Conservation (phyloP, 2,329 filamentous ascomycete species). For the Fusarium floridanum region DNA sequence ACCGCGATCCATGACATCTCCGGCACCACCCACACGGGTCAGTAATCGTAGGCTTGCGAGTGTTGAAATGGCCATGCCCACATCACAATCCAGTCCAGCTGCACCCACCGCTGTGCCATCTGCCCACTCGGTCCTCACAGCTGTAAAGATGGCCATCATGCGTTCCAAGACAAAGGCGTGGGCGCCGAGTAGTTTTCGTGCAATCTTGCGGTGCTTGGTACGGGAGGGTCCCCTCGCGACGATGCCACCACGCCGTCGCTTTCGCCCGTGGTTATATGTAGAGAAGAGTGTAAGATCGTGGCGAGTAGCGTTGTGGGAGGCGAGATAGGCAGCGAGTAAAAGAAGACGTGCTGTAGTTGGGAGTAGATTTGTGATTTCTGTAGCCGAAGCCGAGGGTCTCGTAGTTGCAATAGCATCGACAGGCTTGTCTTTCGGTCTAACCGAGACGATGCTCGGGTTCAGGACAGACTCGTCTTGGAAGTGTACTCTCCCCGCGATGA, state of each 20-base stretch:
- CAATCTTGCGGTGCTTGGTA: conserved; percentile 76
- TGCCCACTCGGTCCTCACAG: conserved; percentile 71
- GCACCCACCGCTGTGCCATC: conserved; percentile 46
- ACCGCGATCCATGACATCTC: conserved; percentile 76
- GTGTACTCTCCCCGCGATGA: conserved; percentile 76
- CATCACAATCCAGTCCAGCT: conserved; percentile 64
- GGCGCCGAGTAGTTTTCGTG: conserved; percentile 81
- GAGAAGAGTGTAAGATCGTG: conserved; percentile 83
- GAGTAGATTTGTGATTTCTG: conserved; percentile 68
- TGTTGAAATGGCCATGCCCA: conserved; percentile 77
- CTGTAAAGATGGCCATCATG: conserved; percentile 81
- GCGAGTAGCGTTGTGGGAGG: conserved; percentile 82
- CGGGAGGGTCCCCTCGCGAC: conserved; percentile 50
- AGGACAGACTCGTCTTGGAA: conserved; percentile 81
- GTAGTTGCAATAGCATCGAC: background rate
- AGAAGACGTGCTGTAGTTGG: conserved; percentile 81
- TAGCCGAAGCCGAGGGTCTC: conserved; percentile 39
- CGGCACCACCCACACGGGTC: conserved; percentile 71
- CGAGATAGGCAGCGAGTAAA: conserved; percentile 82
- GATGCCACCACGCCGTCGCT: conserved; percentile 63
- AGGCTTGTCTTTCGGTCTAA: conserved; percentile 31
- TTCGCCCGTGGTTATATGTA: conserved; percentile 70
- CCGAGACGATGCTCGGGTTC: conserved; percentile 71
- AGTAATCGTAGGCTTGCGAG: conserved; percentile 78
- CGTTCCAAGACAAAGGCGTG: conserved; percentile 83